Evolutionary conservation across 441 rosid species (phyloP), one percentile per base, ranked within the genome.

Genomic region (Metrosideros polymorpha): DNA sequence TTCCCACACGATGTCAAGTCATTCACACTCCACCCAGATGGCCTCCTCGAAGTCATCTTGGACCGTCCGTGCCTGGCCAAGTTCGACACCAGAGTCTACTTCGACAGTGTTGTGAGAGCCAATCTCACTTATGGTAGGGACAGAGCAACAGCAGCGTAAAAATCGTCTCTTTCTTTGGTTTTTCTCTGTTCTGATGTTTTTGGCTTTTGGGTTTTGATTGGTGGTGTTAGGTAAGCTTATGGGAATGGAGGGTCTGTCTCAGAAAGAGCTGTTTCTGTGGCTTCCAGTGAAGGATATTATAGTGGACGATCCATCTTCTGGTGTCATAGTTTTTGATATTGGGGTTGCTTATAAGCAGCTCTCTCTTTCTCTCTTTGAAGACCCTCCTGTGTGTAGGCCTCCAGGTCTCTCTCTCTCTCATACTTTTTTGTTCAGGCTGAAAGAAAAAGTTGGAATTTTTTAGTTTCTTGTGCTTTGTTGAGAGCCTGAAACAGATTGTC

Each of bases 221-320:
- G 45, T 66, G 22, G 45, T 66, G 22, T 63, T 66, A 66, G 77
- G 45, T 35, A 66, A 66, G n/a, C 95, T 97, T 32, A 77, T 90
- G n/a, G 99, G 97, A 5, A 89, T 97, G 75, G 91, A 97, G 88
- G 98, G 98, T 29, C 92, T 97, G 15, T 87, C 92, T 32, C 98
- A 97, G 84, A 95, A 95, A 89, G 98, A 95, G 92, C 94, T 97
- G 29, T 96, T 97, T 83, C 93, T 96, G 42, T 97, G 99, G 99
- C 89, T 97, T 51, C 98, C 98, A 0, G 96, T 97, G 14, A 95
- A 94, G 86, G 98, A 96, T 85, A 96, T 97, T 82, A 88, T 91
- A 35, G 98, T 95, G 27, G 93, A 86, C 47, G 97, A 96, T 89
- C 94, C 98, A 53, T 91, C 96, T 75, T 95, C 99, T 84, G 99